phyloP scores from a whole-genome alignment of 179 eudicot genomes.

The Silene vulgaris region DNA sequence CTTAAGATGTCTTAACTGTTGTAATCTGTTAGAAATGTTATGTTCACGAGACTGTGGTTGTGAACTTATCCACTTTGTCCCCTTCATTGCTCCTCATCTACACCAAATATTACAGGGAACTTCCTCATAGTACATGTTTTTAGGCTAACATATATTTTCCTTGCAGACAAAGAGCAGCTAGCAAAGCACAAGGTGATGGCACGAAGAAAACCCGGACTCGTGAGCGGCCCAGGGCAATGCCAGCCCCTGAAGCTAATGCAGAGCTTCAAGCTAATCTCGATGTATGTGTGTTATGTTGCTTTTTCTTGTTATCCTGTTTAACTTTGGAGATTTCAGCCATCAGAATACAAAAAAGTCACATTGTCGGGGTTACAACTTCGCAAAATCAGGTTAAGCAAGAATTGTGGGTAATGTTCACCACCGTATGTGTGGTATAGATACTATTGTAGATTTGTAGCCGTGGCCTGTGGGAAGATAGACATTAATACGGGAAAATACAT shows the following conservation, averaged over 20 bases:
- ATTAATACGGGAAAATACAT: too few species aligned
- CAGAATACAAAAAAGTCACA: too few species aligned
- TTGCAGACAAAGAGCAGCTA: constrained; percentile 56
- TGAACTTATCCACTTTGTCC: background rate
- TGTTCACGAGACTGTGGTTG: too few species aligned
- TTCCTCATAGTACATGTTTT: background rate
- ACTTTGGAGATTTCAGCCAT: too few species aligned
- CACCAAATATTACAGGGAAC: background rate
- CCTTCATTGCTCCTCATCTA: background rate
- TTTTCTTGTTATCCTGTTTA: background rate
- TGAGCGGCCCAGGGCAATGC: constrained; percentile 41
- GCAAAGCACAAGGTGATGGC: constrained; percentile 53
- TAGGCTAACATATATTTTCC: background rate
- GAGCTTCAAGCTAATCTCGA: constrained; percentile 53
- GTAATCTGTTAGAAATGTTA: too few species aligned
- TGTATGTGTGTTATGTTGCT: constrained; percentile 30
- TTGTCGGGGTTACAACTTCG: too few species aligned
- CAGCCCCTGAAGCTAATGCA: constrained; percentile 56
- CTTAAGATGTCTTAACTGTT: too few species aligned
- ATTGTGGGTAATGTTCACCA: too few species aligned
- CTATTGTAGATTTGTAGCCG: too few species aligned
- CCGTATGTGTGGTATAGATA: background rate
- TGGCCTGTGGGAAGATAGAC: too few species aligned
- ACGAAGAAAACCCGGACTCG: constrained; percentile 37
- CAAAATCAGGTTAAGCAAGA: too few species aligned